Evolutionary conservation across 176 grass and related monocot species (phyloP).

Genomic region (Cenchrus americanus): DNA sequence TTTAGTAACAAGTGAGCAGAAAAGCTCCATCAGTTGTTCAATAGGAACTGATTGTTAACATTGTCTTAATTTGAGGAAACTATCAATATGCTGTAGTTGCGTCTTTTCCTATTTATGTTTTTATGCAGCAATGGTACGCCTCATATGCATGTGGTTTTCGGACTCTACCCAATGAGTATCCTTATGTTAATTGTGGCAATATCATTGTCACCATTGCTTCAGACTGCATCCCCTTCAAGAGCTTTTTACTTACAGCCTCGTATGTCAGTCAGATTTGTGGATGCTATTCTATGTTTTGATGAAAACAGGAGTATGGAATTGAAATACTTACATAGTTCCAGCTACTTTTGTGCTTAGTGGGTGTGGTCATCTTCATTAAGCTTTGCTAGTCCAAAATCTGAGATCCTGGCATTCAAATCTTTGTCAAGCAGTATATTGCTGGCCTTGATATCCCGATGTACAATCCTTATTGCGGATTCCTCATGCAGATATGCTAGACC

Average conservation of each 20-base stretch:
- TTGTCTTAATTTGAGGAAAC: conserved; percentile 6
- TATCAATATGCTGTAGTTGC: conserved; percentile 23
- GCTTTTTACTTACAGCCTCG: conserved; percentile 11
- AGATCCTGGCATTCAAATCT: conserved; percentile 85
- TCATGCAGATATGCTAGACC: conserved; percentile 89
- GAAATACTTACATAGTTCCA: conserved; percentile 82
- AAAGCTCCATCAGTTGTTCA: not conserved
- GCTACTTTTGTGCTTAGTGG: conserved; percentile 90
- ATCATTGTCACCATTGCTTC: conserved; percentile 25
- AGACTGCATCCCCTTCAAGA: conserved; percentile 22
- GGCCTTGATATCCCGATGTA: conserved; percentile 97
- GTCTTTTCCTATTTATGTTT: conserved; percentile 7
- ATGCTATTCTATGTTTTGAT: conserved; percentile 26
- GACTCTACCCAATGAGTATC: not conserved
- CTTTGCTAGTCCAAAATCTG: conserved; percentile 95
- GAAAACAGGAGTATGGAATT: not conserved
- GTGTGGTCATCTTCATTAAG: conserved; percentile 87
- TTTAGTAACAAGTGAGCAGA: conserved; percentile 12
- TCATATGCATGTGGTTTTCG: conserved; percentile 4
- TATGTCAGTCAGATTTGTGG: conserved; percentile 12
- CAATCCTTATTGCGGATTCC: conserved; percentile 78
- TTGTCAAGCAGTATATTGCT: conserved; percentile 97
- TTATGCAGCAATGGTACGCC: not conserved
- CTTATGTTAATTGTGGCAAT: conserved; percentile 12
- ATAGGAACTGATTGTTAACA: conserved; percentile 5